Evolutionary conservation across 2,329 filamentous ascomycete species (phyloP).

Genomic region (Penicillium capsulatum): DNA sequence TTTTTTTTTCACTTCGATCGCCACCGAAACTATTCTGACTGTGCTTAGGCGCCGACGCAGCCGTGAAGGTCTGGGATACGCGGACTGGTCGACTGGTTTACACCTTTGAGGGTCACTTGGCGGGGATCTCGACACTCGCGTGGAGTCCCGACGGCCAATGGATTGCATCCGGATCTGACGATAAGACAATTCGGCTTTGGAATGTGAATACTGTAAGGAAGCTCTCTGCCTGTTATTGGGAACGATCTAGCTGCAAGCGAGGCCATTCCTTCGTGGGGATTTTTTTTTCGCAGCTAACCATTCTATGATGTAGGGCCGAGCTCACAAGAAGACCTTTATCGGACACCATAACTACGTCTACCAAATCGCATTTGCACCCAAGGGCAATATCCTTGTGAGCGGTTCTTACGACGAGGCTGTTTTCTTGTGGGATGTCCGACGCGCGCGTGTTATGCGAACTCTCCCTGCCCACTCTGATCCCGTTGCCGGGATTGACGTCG

Average conservation of each 20-base stretch:
- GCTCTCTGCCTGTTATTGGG: too few relatives aligned
- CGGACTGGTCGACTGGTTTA: slow-evolving; percentile 73
- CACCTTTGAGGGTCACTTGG: slow-evolving; percentile 87
- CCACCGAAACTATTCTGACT: too few relatives aligned
- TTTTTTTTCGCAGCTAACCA: slow-evolving; percentile 1
- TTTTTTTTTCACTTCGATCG: too few relatives aligned
- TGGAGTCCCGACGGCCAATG: slow-evolving; percentile 88
- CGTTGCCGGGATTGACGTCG: slow-evolving; percentile 89
- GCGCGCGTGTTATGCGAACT: slow-evolving; percentile 80
- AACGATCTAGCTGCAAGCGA: too few relatives aligned
- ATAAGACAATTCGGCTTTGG: slow-evolving; percentile 95
- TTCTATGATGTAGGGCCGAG: slow-evolving; percentile 44
- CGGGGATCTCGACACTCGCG: slow-evolving; percentile 85
- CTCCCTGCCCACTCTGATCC: slow-evolving; percentile 93
- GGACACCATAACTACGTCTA: slow-evolving; percentile 98
- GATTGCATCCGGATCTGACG: slow-evolving; percentile 86
- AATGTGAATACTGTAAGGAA: slow-evolving; percentile 55
- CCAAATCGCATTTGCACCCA: slow-evolving; percentile 90
- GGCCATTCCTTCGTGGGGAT: too few relatives aligned
- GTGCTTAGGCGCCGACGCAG: slow-evolving; percentile 68
- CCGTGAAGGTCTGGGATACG: slow-evolving; percentile 87
- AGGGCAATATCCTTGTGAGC: slow-evolving; percentile 93
- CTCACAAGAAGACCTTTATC: slow-evolving; percentile 59
- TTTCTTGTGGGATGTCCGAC: slow-evolving; percentile 92
- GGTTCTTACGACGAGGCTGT: slow-evolving; percentile 97